Base-by-base conservation (phyloP, 805 yeast genomes). In the Isabelozyma rhagii region DNA sequence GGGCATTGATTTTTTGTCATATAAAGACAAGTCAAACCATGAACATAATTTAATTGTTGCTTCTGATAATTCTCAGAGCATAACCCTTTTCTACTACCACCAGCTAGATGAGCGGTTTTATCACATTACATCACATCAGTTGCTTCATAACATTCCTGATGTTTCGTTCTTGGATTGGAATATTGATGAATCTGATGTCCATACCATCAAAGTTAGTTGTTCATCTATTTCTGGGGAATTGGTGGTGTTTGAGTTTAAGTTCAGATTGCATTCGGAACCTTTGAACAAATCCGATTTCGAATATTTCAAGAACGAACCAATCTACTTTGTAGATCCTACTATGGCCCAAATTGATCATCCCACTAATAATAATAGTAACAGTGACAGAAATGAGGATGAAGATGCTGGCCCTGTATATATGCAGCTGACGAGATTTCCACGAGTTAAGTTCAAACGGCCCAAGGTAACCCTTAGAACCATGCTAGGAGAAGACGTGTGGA, bases 111-210 rank as follows among this genome's bases (percentile, higher is more conserved):
- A 54, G 4, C 46, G 56, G 25, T 71, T 70, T 46, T 63, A 62
- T 47, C 67, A 61, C 41, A 62, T 71, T 3, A 67, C 62, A 34
- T 64, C 81, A 1, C 77, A 73, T 39, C 71, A 69, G 41, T 51
- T 85, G 14, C 57, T 72, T 7, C 84, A 82, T 55, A 85, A 85
- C 56, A 72, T 85, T 9, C 75, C 90, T 0, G 80, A 74, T 48
- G 77, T 81, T 1, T 61, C 75, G 21, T 71, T 83, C 44, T 52
- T 75, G 14, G 53, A 51, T 39, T 21, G 40, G 10, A 10, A 31
- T 3, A 45, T 50, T 39, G 43, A 57, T 10, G 52, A 49, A 2
- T 54, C 50, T 8, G 18, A 43, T 28, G 4, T 28, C 8, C 69
- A 69, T 44, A 66, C 66, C 3, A 57, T 77, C 4, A 54, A 55